A percentile compares a stretch with the other conserved stretches of the same genome.
These are phyloP conservation scores for Amphirosellinia nigrospora DNA, from an alignment of 495 filamentous ascomycete genomes.

Conservation along the genomic window DNA sequence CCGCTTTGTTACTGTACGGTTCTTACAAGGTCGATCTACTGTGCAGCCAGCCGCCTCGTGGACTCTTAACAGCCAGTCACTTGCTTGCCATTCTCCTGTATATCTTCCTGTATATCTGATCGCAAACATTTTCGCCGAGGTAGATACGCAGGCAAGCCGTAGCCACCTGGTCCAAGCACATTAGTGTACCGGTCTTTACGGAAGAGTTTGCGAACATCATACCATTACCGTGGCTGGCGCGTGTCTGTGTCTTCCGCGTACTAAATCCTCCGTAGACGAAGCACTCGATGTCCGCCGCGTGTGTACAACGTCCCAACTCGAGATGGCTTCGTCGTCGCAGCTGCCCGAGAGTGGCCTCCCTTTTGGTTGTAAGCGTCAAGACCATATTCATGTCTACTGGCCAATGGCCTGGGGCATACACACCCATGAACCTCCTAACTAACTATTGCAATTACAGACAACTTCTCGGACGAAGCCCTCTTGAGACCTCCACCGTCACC, in stretches of 20 bases:
- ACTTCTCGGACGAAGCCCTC: constrained; percentile 40
- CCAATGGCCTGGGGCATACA: constrained; percentile 8
- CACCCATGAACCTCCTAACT: constrained; percentile 21
- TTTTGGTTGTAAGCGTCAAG: constrained; percentile 64
- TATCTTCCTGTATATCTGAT: too few relatives aligned
- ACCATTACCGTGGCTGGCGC: background rate
- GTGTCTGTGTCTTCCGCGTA: background rate
- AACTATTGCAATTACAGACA: constrained; percentile 42
- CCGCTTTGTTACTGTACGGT: background rate
- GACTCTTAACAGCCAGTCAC: background rate
- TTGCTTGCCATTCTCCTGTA: background rate
- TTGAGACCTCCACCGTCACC: constrained; percentile 63
- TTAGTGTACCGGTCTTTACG: constrained; percentile 4
- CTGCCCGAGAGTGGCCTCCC: constrained; percentile 49
- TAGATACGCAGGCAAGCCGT: background rate
- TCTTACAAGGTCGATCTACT: background rate
- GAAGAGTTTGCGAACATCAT: background rate
- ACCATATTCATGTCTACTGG: background rate
- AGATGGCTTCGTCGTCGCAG: constrained; percentile 53
- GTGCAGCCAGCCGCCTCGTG: background rate
- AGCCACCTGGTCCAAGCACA: background rate
- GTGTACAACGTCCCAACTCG: constrained; percentile 47
- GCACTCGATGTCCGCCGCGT: constrained; percentile 51
- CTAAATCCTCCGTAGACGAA: constrained; percentile 19
- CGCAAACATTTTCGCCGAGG: background rate